Conservation (phyloP, 2,329 filamentous ascomycete species). For the Alternaria infectoria region DNA sequence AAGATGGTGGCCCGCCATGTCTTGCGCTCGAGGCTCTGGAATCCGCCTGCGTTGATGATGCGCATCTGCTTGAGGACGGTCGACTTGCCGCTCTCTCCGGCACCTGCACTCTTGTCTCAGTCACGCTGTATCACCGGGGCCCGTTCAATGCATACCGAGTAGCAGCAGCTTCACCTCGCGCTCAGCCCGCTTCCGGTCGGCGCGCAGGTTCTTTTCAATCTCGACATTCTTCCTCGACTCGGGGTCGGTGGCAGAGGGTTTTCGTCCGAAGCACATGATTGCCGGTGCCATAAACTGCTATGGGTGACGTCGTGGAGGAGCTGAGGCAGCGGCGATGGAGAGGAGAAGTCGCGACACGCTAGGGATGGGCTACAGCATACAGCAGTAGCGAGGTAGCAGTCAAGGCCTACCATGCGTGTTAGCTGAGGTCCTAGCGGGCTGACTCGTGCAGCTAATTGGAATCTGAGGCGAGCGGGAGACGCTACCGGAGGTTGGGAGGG, state of each 20-base stretch:
- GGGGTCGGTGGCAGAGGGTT: conserved; percentile 56
- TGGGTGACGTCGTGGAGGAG: neutral
- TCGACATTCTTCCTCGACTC: conserved; percentile 64
- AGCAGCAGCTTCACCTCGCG: conserved; percentile 93
- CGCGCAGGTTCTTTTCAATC: conserved; percentile 84
- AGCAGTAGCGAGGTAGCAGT: conserved; percentile 3
- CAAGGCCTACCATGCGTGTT: neutral
- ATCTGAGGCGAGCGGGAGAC: conserved; percentile 6
- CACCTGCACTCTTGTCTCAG: conserved; percentile 64
- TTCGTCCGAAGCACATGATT: conserved; percentile 61
- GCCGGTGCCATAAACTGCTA: conserved; percentile 41
- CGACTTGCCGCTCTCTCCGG: conserved; percentile 94
- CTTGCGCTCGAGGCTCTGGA: conserved; percentile 85
- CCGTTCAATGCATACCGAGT: conserved; percentile 70
- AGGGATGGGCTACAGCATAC: conserved; percentile 8
- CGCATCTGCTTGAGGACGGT: conserved; percentile 99
- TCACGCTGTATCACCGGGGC: conserved; percentile 21
- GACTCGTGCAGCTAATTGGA: conserved; percentile 2
- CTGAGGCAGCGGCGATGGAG: conserved; percentile 8
- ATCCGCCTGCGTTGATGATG: conserved; percentile 92
- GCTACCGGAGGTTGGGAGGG: conserved; percentile 16
- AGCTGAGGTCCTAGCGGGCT: neutral
- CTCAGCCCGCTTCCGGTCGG: conserved; percentile 84
- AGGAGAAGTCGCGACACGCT: conserved; percentile 9
- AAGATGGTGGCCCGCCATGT: conserved; percentile 97